These are phyloP conservation scores for Flaveria ramosissima DNA, from an alignment of 129 eudicot genomes.

Conservation along the genomic window DNA sequence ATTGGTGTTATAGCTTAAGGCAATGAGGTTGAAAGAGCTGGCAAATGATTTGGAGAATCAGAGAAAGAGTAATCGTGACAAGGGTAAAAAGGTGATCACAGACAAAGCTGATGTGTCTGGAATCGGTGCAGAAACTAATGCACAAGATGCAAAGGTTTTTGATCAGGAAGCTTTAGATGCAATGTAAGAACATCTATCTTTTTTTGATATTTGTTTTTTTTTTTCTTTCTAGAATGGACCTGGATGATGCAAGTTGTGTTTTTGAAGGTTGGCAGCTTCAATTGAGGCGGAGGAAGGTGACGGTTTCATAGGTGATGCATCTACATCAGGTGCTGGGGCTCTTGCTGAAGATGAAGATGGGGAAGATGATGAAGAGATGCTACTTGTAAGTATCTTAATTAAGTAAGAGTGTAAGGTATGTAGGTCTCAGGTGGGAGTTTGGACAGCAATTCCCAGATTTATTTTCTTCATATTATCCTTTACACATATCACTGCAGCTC, in stretches of 20 bases:
- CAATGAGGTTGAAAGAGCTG: conserved; percentile 70
- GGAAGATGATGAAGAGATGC: conserved; percentile 75
- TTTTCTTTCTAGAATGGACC: background rate
- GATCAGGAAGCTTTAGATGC: conserved; percentile 74
- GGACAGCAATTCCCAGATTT: background rate
- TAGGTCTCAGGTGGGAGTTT: background rate
- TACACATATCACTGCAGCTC: background rate
- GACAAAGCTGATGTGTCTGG: conserved; percentile 30
- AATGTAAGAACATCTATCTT: conserved; percentile 48
- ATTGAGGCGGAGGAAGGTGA: conserved; percentile 74
- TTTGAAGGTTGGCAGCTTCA: conserved; percentile 84
- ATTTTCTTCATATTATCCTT: background rate
- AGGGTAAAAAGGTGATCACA: conserved; percentile 57
- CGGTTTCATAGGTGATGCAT: conserved; percentile 49
- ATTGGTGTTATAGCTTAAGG: conserved; percentile 60
- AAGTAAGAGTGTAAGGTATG: background rate
- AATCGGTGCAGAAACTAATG: conserved; percentile 17
- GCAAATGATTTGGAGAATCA: conserved; percentile 69
- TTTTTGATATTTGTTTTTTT: background rate
- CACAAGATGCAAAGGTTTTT: conserved; percentile 18
- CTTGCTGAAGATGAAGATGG: conserved; percentile 53
- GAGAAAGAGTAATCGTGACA: conserved; percentile 50
- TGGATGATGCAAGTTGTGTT: conserved; percentile 7
- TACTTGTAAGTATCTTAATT: conserved; percentile 53
- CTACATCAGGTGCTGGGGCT: conserved; percentile 58